Conservation (phyloP, 306 rosid genomes). For the Hippophae tibetana region DNA sequence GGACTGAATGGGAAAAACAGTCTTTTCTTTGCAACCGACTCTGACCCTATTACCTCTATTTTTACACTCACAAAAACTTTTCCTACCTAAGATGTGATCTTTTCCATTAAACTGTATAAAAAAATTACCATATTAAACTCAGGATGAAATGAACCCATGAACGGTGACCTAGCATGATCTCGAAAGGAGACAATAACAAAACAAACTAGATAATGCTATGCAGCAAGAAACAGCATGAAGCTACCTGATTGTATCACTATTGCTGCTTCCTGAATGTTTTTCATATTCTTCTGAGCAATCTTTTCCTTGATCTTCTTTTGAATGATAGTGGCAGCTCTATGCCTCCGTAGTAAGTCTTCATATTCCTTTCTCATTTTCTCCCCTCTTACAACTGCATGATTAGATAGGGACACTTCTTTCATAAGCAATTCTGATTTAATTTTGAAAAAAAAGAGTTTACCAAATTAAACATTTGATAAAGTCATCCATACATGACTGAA, state of each 20-base stretch:
- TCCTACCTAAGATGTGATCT: background rate
- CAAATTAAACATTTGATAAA: constrained; percentile 5
- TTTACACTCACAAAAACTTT: background rate
- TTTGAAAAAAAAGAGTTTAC: constrained; percentile 22
- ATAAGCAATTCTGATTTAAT: constrained; percentile 10
- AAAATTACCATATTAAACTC: background rate
- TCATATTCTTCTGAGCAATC: constrained; percentile 41
- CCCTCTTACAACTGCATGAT: constrained; percentile 70
- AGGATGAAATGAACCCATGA: background rate
- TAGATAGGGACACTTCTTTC: constrained; percentile 7
- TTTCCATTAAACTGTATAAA: background rate
- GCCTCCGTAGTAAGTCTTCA: constrained; percentile 46
- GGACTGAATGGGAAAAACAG: background rate
- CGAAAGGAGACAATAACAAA: background rate
- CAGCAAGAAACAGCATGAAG: background rate
- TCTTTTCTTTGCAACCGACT: background rate
- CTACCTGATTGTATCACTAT: constrained; percentile 68
- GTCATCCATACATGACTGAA: constrained; percentile 69
- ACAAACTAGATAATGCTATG: background rate
- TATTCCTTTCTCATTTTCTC: constrained; percentile 61
- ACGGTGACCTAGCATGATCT: background rate
- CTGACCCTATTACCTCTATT: background rate
- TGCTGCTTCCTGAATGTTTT: constrained; percentile 45
- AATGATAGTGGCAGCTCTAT: constrained; percentile 63
- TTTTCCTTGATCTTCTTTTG: constrained; percentile 57